These are phyloP conservation scores for Aciculosporium take DNA, from an alignment of 2,329 filamentous ascomycete genomes.

Conservation along the genomic window DNA sequence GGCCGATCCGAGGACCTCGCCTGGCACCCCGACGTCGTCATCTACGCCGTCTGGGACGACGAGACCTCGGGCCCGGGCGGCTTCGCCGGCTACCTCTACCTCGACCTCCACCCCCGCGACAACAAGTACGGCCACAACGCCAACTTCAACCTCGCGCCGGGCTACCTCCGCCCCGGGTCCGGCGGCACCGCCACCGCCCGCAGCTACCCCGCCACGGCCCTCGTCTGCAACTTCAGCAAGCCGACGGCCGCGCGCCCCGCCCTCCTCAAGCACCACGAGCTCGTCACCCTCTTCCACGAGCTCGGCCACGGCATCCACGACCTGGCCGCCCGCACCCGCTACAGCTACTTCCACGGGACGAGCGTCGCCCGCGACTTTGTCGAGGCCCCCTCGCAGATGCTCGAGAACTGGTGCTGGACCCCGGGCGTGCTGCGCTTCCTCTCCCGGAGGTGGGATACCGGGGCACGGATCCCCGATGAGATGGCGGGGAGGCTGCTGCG, in stretches of 20 bases:
- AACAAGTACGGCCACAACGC: constrained; percentile 79
- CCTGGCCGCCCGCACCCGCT: constrained; percentile 46
- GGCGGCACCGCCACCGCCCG: constrained; percentile 60
- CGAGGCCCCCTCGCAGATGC: constrained; percentile 58
- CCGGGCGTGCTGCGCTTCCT: constrained; percentile 49
- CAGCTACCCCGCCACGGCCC: constrained; percentile 61
- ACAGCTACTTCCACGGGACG: constrained; percentile 54
- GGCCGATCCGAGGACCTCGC: constrained; percentile 57
- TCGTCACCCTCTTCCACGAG: constrained; percentile 72
- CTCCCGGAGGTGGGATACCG: constrained; percentile 58
- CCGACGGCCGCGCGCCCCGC: constrained; percentile 62
- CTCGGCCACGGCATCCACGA: constrained; percentile 60
- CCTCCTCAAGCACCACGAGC: constrained; percentile 69
- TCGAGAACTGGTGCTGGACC: constrained; percentile 66
- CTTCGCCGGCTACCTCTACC: constrained; percentile 72
- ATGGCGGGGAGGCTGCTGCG: constrained; percentile 59
- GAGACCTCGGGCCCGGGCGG: constrained; percentile 51
- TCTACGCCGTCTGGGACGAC: constrained; percentile 76
- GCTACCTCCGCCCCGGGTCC: constrained; percentile 46
- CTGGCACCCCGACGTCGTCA: constrained; percentile 72
- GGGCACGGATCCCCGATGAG: constrained; percentile 57
- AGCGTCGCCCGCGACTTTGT: constrained; percentile 54
- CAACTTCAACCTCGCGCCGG: constrained; percentile 70
- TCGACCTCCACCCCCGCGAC: constrained; percentile 65
- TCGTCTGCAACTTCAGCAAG: constrained; percentile 80